These are phyloP conservation scores for Papilionanthe hybrid DNA, from an alignment of 116 monocot species.

Conservation along the genomic window DNA sequence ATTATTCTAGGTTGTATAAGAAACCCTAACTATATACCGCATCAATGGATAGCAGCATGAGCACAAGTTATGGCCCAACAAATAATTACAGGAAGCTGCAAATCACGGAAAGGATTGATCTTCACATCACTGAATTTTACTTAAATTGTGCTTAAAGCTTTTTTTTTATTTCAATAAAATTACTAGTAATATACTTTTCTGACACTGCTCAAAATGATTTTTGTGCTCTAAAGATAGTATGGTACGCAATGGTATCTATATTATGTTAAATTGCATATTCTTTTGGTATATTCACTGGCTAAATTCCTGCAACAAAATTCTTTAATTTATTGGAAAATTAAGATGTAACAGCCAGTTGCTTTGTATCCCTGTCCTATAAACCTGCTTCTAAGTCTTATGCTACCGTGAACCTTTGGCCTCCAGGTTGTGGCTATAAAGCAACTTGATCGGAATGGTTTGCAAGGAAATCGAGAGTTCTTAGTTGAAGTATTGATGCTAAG, in stretches of 20 bases:
- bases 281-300: neutral
- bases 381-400: neutral
- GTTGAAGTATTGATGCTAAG: constrained; percentile 54
- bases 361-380: neutral
- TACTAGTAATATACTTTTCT: neutral
- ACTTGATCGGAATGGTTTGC: constrained; percentile 35
- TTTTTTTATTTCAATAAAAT: neutral
- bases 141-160: neutral
- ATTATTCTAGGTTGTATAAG: too few species aligned
- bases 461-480: constrained; percentile 46
- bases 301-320: neutral
- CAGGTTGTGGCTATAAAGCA: constrained; percentile 51
- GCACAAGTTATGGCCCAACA: neutral
- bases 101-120: neutral
- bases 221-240: neutral
- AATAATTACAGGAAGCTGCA: neutral
- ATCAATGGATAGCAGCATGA: neutral
- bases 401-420: neutral
- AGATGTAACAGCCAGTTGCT: neutral
- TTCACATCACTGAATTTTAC: neutral
- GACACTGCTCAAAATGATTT: neutral
- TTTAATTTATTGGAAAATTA: too few species aligned
- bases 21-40: neutral
- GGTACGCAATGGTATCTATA: neutral
- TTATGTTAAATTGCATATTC: neutral